Conservation (phyloP, 495 filamentous ascomycete species). For the Penicillium antarcticum region DNA sequence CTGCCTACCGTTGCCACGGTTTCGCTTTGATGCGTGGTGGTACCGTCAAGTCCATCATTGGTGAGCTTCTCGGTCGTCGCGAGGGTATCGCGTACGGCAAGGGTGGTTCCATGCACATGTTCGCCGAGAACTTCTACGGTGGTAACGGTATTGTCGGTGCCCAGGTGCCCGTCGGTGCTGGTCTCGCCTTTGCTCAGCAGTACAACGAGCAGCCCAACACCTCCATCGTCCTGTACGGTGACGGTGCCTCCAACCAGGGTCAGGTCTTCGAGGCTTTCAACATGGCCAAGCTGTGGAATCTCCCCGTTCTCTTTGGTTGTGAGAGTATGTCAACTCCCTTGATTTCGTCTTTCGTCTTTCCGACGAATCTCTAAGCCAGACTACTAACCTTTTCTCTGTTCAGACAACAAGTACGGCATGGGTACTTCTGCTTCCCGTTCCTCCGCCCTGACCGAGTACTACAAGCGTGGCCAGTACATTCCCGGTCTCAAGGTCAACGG, state of each 20-base stretch:
- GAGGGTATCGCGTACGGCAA: conserved; percentile 98
- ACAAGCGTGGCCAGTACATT: conserved; percentile 99
- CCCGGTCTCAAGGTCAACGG: conserved; percentile 98
- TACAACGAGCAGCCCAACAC: conserved; percentile 83
- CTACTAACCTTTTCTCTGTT: conserved; percentile 11
- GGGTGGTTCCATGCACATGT: conserved; percentile 99
- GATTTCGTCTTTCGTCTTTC: neutral
- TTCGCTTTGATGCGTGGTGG: conserved; percentile 96
- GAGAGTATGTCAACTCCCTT: conserved; percentile 68
- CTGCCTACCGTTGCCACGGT: conserved; percentile 97
- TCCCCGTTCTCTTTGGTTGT: conserved; percentile 93
- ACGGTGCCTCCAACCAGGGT: conserved; percentile 97
- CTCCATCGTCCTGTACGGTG: conserved; percentile 89
- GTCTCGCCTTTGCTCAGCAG: conserved; percentile 94
- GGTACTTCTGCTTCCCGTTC: conserved; percentile 93
- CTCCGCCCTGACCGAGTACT: conserved; percentile 96
- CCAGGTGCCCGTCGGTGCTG: conserved; percentile 96
- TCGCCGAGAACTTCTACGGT: conserved; percentile 94
- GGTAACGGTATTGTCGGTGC: conserved; percentile 99
- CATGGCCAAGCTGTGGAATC: conserved; percentile 99
- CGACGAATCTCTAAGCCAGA: neutral
- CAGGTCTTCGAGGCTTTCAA: conserved; percentile 99
- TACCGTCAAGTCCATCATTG: conserved; percentile 89
- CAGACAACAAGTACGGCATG: conserved; percentile 99
- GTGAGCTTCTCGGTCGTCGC: conserved; percentile 89